Evolutionary conservation across 139 green algal genomes (phyloP).

Genomic region (Auxenochlorella protothecoides): DNA sequence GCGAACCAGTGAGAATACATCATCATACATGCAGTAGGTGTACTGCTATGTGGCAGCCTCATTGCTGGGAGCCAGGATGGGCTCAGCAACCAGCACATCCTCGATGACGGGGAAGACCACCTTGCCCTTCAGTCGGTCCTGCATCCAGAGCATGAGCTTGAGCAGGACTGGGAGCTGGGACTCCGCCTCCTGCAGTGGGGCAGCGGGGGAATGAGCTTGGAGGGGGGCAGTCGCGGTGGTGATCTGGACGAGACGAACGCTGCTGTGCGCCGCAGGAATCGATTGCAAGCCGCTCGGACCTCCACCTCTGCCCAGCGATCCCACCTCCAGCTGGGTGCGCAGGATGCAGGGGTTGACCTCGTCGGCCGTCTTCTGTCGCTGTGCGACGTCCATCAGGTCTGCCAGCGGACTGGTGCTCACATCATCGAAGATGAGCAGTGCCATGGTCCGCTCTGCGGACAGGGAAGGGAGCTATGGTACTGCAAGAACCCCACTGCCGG

Average conservation of each 20-base stretch:
- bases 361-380: conserved; percentile 85
- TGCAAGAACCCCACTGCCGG: too few relatives aligned
- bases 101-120: conserved; percentile 56
- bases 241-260: background rate
- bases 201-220: background rate
- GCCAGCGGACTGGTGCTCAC: conserved; percentile 53
- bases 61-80: too few relatives aligned
- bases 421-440: conserved; percentile 89
- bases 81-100: conserved; percentile 41
- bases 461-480: too few relatives aligned
- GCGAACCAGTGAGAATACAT: too few relatives aligned
- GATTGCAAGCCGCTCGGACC: background rate
- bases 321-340: conserved; percentile 55
- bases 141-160: conserved; percentile 66
- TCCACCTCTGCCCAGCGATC: conserved; percentile 6
- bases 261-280: background rate
- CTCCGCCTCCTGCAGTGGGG: conserved; percentile 47
- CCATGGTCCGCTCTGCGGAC: conserved; percentile 78
- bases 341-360: conserved; percentile 95
- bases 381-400: conserved; percentile 73
- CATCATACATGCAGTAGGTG: too few relatives aligned
- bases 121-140: conserved; percentile 61
- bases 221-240: background rate
- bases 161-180: conserved; percentile 63
- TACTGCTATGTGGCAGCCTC: too few relatives aligned